Evolutionary conservation across 2,329 filamentous ascomycete species (phyloP).

Genomic region (Aspergillus transmontanensis): DNA sequence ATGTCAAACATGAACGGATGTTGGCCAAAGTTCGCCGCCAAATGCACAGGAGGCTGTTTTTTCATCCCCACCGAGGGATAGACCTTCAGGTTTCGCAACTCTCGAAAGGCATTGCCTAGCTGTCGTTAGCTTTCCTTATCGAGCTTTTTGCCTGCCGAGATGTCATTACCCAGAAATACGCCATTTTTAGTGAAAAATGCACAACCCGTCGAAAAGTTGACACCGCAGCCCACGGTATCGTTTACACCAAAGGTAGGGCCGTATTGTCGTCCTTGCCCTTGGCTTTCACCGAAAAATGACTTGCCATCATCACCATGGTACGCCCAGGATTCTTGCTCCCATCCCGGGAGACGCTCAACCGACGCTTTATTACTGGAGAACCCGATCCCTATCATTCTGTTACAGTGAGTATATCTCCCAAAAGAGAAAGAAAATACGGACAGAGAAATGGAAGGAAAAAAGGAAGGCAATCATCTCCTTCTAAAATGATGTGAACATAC

Average conservation of each 20-base stretch:
- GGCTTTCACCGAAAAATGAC: slow-evolving; percentile 61
- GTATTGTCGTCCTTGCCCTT: slow-evolving; percentile 58
- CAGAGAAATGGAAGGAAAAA: neutral
- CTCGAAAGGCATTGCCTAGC: slow-evolving; percentile 60
- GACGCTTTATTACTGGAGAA: slow-evolving; percentile 63
- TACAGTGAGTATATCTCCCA: slow-evolving; percentile 12
- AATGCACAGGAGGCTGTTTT: slow-evolving; percentile 59
- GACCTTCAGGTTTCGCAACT: slow-evolving; percentile 46
- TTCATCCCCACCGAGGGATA: slow-evolving; percentile 68
- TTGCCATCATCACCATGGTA: slow-evolving; percentile 69
- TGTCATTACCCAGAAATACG: slow-evolving; percentile 52
- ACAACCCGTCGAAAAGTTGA: slow-evolving; percentile 63
- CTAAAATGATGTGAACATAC: slow-evolving; percentile 44
- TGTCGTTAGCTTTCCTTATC: neutral
- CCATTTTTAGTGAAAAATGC: slow-evolving; percentile 71
- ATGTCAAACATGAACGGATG: slow-evolving; percentile 89
- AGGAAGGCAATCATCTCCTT: neutral
- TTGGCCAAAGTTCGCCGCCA: slow-evolving; percentile 65
- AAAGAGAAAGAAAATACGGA: neutral
- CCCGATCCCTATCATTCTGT: slow-evolving; percentile 55
- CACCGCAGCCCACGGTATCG: slow-evolving; percentile 66
- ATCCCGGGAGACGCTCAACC: slow-evolving; percentile 64
- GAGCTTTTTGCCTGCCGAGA: neutral
- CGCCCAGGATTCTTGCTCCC: slow-evolving; percentile 67
- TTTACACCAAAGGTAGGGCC: slow-evolving; percentile 61